Evolutionary conservation across 768 basidiomycete species (phyloP).

Genomic region (Boletus edulis): DNA sequence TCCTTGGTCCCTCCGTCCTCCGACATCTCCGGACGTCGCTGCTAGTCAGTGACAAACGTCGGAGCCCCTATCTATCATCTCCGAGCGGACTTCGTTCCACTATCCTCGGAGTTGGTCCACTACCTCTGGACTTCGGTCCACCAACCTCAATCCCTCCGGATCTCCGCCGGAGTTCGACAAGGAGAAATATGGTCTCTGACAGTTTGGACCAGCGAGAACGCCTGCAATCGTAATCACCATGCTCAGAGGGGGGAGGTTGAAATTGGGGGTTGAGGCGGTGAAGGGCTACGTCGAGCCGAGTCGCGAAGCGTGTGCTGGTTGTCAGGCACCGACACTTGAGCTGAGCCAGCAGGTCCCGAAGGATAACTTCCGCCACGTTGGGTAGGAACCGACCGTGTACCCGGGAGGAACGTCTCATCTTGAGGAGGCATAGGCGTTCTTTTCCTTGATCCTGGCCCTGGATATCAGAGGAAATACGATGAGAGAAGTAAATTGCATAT

Average conservation of each 20-base stretch:
- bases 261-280: constrained; percentile 8
- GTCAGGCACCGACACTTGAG: constrained; percentile 6
- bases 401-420: constrained; percentile 29
- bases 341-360: background rate
- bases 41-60: too few relatives aligned
- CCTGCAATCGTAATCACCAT: constrained; percentile 13
- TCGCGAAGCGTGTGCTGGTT: constrained; percentile 7
- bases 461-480: constrained; percentile 19
- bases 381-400: constrained; percentile 7
- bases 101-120: too few relatives aligned
- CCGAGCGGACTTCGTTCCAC: too few relatives aligned
- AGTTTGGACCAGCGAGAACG: constrained; percentile 19
- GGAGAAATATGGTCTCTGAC: too few relatives aligned
- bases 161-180: too few relatives aligned
- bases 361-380: constrained; percentile 12
- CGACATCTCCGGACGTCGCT: too few relatives aligned
- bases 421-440: constrained; percentile 39
- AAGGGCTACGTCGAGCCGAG: constrained; percentile 12
- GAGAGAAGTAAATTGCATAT: constrained; percentile 19
- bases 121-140: too few relatives aligned
- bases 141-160: too few relatives aligned
- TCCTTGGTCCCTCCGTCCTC: too few relatives aligned
- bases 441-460: constrained; percentile 32
- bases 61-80: too few relatives aligned
- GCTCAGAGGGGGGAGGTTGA: constrained; percentile 2